phyloP scores from a whole-genome alignment of 23 red algal genomes.

The Pyropia haitanensis region DNA sequence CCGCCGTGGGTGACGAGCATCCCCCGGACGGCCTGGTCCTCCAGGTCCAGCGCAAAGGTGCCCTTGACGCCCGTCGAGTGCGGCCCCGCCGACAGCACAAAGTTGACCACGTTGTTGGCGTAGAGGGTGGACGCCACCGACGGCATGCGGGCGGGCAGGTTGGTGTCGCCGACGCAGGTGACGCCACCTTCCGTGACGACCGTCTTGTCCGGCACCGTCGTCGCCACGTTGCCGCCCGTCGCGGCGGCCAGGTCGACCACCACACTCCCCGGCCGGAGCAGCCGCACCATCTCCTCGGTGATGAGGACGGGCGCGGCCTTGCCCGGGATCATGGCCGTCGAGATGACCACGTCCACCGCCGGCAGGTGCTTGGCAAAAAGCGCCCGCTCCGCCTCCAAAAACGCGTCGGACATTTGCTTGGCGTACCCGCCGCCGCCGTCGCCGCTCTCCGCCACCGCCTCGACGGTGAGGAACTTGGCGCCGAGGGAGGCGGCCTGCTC shows the following conservation, averaged over 20 bases:
- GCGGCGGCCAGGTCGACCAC: slow-evolving; percentile 58
- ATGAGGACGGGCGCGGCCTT: slow-evolving; percentile 51
- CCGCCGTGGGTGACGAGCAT: slow-evolving; percentile 39
- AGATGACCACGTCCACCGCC: slow-evolving; percentile 49
- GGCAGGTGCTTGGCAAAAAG: slow-evolving; percentile 21
- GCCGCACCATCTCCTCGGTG: slow-evolving; percentile 53
- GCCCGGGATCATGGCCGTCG: slow-evolving; percentile 59
- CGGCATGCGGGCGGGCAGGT: slow-evolving; percentile 40
- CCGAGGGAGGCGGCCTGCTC: slow-evolving; percentile 58
- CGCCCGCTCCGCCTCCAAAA: slow-evolving; percentile 35
- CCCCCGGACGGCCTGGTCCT: slow-evolving; percentile 61
- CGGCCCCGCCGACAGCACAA: slow-evolving; percentile 49
- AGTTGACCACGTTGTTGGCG: slow-evolving; percentile 59
- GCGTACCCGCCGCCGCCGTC: slow-evolving; percentile 55
- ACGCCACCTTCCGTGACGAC: slow-evolving; percentile 29
- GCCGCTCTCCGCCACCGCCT: slow-evolving; percentile 34
- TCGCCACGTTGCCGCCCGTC: slow-evolving; percentile 44
- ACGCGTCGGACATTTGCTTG: slow-evolving; percentile 63
- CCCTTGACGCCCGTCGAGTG: slow-evolving; percentile 54
- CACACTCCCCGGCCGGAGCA: slow-evolving; percentile 43
- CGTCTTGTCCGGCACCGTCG: slow-evolving; percentile 46
- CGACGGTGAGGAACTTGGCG: slow-evolving; percentile 54
- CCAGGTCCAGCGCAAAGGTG: slow-evolving; percentile 47
- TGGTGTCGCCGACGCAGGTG: slow-evolving; percentile 47
- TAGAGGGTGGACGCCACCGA: slow-evolving; percentile 46